Evolutionary conservation across 345 rosid species (phyloP).

Genomic region (Dipteronia sinensis): DNA sequence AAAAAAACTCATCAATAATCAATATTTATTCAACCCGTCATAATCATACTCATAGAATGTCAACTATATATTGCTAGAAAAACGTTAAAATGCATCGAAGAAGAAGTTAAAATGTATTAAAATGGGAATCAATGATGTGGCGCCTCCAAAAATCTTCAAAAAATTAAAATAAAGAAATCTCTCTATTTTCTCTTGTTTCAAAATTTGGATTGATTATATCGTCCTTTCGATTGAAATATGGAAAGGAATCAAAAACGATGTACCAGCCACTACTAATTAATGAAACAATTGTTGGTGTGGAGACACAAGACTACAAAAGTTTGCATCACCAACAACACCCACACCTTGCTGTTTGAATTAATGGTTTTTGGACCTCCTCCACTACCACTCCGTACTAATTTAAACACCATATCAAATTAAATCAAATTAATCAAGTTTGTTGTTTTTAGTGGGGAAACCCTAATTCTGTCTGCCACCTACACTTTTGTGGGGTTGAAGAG

Average conservation of each 20-base stretch:
- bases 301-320: not conserved
- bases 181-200: not conserved
- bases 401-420: conserved; percentile 4
- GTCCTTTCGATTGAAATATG: no score
- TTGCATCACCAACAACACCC: conserved; percentile 12
- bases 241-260: not conserved
- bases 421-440: conserved; percentile 23
- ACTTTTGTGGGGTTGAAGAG: conserved; percentile 26
- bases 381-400: conserved; percentile 18
- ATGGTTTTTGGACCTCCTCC: conserved; percentile 30
- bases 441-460: conserved; percentile 40
- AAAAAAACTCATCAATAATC: no score
- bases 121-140: not conserved
- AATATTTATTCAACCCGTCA: not conserved
- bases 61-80: not conserved
- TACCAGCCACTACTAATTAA: not conserved
- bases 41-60: not conserved
- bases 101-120: not conserved
- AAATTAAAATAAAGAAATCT: no score
- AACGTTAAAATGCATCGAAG: not conserved
- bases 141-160: not conserved
- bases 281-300: not conserved
- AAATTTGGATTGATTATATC: not conserved
- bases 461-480: conserved; percentile 61
- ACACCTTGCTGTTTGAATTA: conserved; percentile 5